Percentiles rank a stretch among this genome's conserved stretches.
These are phyloP conservation scores for Colletotrichum tropicale DNA, from an alignment of 2,329 filamentous ascomycete genomes.

Conservation along the genomic window DNA sequence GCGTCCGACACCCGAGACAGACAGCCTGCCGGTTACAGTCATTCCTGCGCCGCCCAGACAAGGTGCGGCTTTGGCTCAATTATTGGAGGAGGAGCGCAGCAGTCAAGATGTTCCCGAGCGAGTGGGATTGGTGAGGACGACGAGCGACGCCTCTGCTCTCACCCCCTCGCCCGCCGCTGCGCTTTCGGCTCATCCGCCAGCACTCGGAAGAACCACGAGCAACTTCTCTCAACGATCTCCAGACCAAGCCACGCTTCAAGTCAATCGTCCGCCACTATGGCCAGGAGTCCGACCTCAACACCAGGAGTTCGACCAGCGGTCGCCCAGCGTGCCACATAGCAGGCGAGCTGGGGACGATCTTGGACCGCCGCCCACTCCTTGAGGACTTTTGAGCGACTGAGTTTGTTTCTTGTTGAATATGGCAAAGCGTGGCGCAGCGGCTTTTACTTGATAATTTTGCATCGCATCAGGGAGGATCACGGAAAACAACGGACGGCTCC, in stretches of 20 bases:
- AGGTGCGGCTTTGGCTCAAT: conserved; percentile 59
- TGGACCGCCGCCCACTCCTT: neutral
- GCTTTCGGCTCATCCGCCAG: neutral
- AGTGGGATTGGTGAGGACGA: neutral
- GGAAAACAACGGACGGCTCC: neutral
- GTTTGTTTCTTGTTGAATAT: neutral
- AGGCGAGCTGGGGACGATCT: conserved; percentile 28
- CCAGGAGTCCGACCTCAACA: conserved; percentile 41
- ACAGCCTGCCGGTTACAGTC: conserved; percentile 61
- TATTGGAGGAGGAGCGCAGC: conserved; percentile 58
- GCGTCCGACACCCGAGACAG: conserved; percentile 57
- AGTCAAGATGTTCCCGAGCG: neutral
- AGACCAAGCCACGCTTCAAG: conserved; percentile 25
- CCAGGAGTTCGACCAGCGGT: conserved; percentile 28
- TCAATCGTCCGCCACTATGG: conserved; percentile 46
- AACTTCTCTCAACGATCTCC: conserved; percentile 11
- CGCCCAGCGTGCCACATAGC: neutral
- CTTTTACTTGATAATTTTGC: neutral
- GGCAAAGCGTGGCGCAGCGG: conserved; percentile 16
- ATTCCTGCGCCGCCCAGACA: conserved; percentile 67
- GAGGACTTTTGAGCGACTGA: neutral
- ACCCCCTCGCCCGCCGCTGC: neutral
- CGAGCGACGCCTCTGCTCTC: conserved; percentile 16
- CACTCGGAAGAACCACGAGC: conserved; percentile 5
- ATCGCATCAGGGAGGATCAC: conserved; percentile 15